Conservation (phyloP, 495 filamentous ascomycete genomes). For the Penicillium cosmopolitanum region DNA sequence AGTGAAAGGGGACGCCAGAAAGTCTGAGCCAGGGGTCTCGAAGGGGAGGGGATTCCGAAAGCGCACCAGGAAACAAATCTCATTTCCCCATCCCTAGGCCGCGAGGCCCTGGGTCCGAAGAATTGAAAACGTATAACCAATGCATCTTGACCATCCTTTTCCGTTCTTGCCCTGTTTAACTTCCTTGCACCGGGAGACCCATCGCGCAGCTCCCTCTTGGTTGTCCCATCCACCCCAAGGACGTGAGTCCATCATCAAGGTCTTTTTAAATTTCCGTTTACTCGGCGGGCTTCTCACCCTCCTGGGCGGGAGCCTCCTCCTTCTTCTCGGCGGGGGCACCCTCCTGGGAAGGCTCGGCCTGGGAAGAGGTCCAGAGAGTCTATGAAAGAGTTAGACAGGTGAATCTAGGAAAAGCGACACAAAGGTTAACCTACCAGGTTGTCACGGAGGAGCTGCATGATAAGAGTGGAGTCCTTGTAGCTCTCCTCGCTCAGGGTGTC, state of each 20-base stretch:
- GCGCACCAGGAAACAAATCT: slow-evolving; percentile 7
- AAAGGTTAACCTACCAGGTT: slow-evolving; percentile 79
- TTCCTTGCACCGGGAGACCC: slow-evolving; percentile 23
- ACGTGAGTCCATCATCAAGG: slow-evolving; percentile 44
- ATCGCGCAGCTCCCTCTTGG: slow-evolving; percentile 24
- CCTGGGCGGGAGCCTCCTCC: slow-evolving; percentile 59
- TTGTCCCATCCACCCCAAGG: slow-evolving; percentile 34
- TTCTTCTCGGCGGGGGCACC: slow-evolving; percentile 61
- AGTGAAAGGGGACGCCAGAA: slow-evolving; percentile 13
- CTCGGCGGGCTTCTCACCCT: slow-evolving; percentile 65
- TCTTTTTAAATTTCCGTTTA: slow-evolving; percentile 47
- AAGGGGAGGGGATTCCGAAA: slow-evolving; percentile 14
- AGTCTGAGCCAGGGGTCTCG: slow-evolving; percentile 14
- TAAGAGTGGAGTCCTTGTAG: slow-evolving; percentile 99
- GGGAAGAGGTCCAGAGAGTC: slow-evolving; percentile 99
- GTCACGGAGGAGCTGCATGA: slow-evolving; percentile 99
- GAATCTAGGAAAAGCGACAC: slow-evolving; percentile 2
- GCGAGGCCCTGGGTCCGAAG: slow-evolving; percentile 14
- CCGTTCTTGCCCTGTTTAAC: slow-evolving; percentile 10
- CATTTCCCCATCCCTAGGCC: slow-evolving; percentile 17
- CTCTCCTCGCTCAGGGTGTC: slow-evolving; percentile 99
- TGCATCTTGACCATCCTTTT: slow-evolving; percentile 14
- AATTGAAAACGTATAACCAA: slow-evolving; percentile 15
- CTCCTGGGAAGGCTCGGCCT: slow-evolving; percentile 77
- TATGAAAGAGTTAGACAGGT: slow-evolving; percentile 43